Base-by-base conservation (phyloP, 2,329 filamentous ascomycete genomes). In the Tolypocladium paradoxum region DNA sequence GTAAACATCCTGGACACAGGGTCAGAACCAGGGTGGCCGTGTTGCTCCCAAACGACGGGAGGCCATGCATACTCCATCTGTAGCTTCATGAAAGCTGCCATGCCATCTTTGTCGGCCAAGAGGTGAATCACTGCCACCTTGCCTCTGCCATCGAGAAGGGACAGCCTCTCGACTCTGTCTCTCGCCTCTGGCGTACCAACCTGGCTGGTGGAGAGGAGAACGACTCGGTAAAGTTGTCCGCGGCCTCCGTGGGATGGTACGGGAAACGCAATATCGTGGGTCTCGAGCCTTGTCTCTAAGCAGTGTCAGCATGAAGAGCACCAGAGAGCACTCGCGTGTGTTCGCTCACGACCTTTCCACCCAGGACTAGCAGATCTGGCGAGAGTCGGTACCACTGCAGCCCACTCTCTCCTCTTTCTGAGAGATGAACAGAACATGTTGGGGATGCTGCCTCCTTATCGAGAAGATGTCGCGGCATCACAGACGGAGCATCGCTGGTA, bases 191-290 rank as follows among this genome's bases (percentile, higher is more conserved):
- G 48, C n/a, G 61, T 57, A 9, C 61, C 64, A 11, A 71, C 56
- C 16, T 78, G 71, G 14, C 46, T 53, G 3, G 70, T 56, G 1
- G 71, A 69, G 35, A 78, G 58, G 6, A 77, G 68, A 16, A 77
- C 56, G 29, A 70, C 65, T 27, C 68, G 69, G 48, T 75, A 68
- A 7, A 62, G 51, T 8, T 24, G 27, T 1, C 18, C 50, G 38
- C 24, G 47, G n/a, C 24, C 45, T 33, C 29, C 37, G 22, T 36
- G 53, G 45, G 51, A 20, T 9, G 47, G 50, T 22, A 75, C 52
- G 4, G 65, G 64, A 37, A 80, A 65, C 16, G 71, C 71, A 33
- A 78, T 58, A 56, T 80, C 77, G 56, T 78, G 72, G 2, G 67
- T 69, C 18, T 64, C 59, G 3, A 79, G 62, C 18, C 60, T 64